A percentile compares a stretch with the other conserved stretches of the same genome.
These are phyloP conservation scores for Dianthus caryophyllus DNA, from an alignment of 148 eudicot genomes.

Conservation along the genomic window DNA sequence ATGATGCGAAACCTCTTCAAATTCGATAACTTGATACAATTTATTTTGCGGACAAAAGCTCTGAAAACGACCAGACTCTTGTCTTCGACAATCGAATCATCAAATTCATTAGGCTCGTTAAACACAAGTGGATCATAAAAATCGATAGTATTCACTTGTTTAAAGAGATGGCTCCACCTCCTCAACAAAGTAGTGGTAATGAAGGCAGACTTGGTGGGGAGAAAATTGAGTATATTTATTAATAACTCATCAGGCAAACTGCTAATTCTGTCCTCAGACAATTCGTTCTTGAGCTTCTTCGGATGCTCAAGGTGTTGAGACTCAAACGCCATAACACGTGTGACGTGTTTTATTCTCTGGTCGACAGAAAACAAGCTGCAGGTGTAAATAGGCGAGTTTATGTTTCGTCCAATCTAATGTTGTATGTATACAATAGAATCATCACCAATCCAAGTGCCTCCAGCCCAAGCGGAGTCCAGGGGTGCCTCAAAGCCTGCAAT, in stretches of 20 bases:
- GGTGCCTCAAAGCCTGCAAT: too few relatives aligned
- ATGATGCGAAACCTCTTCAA: neutral
- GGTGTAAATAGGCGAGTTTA: neutral
- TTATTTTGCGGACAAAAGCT: neutral
- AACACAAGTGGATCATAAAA: too few relatives aligned
- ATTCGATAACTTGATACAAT: neutral
- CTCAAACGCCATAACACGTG: neutral
- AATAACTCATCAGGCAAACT: neutral
- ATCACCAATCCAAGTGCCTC: too few relatives aligned
- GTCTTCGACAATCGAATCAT: too few relatives aligned
- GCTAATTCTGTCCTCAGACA: neutral
- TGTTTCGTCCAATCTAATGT: too few relatives aligned
- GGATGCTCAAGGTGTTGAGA: neutral
- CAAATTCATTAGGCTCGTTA: neutral
- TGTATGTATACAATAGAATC: too few relatives aligned
- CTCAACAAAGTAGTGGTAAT: neutral
- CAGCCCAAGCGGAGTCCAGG: too few relatives aligned
- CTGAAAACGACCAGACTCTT: neutral
- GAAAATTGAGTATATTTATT: too few relatives aligned
- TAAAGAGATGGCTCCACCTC: neutral
- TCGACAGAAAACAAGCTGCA: neutral
- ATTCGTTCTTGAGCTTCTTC: neutral
- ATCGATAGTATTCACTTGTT: neutral
- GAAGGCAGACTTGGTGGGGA: neutral
- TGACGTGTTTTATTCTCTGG: neutral